Evolutionary conservation across 2,329 filamentous ascomycete species (phyloP).

Genomic region (Neopestalotiopsis sp.): DNA sequence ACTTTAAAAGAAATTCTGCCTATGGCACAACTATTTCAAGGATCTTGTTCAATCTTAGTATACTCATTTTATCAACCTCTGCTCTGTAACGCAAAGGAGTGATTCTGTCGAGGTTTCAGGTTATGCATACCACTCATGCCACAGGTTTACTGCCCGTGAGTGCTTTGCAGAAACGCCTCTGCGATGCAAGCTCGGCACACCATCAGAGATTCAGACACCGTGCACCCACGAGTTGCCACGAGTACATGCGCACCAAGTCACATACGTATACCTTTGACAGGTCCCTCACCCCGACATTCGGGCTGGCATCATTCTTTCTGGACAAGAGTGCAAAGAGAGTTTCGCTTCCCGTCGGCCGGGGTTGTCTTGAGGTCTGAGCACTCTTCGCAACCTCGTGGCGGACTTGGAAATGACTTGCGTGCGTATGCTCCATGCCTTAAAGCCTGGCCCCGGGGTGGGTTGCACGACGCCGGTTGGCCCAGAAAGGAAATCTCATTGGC

Average conservation of each 20-base stretch:
- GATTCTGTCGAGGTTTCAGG: conserved; percentile 1
- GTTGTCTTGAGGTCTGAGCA: neutral
- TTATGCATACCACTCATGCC: conserved; percentile 2
- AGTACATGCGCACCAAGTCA: conserved; percentile 1
- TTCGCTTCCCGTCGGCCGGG: neutral
- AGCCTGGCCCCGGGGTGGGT: neutral
- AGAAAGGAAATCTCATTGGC: neutral
- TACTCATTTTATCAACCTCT: neutral
- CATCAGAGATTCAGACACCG: neutral
- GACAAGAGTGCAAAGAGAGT: neutral
- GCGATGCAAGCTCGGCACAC: neutral
- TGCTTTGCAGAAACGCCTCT: conserved; percentile 6
- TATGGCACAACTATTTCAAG: neutral
- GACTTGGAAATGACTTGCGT: conserved; percentile 2
- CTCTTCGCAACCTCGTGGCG: conserved; percentile 6
- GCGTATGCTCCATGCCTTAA: neutral
- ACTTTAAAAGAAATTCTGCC: neutral
- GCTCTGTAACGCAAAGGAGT: neutral
- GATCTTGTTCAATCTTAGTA: neutral
- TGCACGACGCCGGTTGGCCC: neutral
- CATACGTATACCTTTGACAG: neutral
- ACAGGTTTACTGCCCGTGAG: neutral
- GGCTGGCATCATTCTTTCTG: neutral
- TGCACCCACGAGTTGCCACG: conserved; percentile 11
- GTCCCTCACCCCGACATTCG: neutral